phyloP scores from a whole-genome alignment of 1,284 basidiomycete species.

The Ceratobasidium sp. region DNA sequence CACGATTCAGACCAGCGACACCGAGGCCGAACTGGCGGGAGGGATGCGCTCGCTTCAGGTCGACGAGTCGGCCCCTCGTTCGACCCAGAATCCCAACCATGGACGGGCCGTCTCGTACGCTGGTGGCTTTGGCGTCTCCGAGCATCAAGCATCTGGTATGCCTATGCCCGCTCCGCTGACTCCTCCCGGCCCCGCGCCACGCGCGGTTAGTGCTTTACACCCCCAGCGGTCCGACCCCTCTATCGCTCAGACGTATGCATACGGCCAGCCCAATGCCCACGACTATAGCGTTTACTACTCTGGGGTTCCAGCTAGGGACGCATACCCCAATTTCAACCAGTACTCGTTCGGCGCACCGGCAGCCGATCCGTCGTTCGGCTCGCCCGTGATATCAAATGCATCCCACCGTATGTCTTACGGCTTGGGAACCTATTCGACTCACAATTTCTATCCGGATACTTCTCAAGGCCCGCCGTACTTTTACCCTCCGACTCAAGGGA shows the following conservation, averaged over 20 bases:
- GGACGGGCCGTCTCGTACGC: conserved; percentile 35
- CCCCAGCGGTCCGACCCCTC: conserved; percentile 30
- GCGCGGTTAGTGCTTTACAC: conserved; percentile 21
- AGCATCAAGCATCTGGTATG: conserved; percentile 27
- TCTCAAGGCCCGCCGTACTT: conserved; percentile 64
- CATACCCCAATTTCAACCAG: conserved; percentile 19
- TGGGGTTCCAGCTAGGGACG: conserved; percentile 12
- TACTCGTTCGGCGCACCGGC: conserved; percentile 61
- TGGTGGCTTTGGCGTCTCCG: conserved; percentile 22
- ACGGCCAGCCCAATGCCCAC: conserved; percentile 54
- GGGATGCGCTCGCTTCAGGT: conserved; percentile 73
- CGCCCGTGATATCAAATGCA: conserved; percentile 56
- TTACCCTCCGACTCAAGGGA: conserved; percentile 66
- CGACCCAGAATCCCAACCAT: conserved; percentile 12
- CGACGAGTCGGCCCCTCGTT: conserved; percentile 58
- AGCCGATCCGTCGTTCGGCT: conserved; percentile 64
- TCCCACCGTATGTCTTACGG: conserved; percentile 46
- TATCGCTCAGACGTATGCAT: conserved; percentile 55
- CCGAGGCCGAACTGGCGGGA: conserved; percentile 60
- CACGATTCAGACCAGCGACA: conserved; percentile 25
- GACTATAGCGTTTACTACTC: conserved; percentile 39
- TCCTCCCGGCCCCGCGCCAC: background rate
- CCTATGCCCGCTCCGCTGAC: conserved; percentile 22
- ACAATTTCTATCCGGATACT: conserved; percentile 61
- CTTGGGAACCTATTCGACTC: conserved; percentile 33